A percentile compares a stretch with the other conserved stretches of the same genome.
Evolutionary conservation across 139 green algal genomes (phyloP).

Genomic region (Pleodorina starrii): DNA sequence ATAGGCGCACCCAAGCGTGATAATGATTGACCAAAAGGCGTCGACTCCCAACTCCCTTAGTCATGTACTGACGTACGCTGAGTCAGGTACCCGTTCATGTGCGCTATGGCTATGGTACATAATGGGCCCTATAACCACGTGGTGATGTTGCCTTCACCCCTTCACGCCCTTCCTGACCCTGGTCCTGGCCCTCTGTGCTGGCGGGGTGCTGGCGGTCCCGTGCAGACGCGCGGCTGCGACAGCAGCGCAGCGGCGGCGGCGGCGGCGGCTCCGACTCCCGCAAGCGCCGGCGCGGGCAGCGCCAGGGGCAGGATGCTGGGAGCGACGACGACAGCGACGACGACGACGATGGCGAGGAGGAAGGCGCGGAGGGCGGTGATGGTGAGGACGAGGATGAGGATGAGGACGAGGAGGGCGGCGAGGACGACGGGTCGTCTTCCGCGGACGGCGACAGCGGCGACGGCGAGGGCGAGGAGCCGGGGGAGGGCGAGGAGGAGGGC

Average conservation of each 20-base stretch:
- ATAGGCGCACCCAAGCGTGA: no score
- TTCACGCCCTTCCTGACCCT: no score
- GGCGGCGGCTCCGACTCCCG: background rate
- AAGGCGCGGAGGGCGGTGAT: slow-evolving; percentile 44
- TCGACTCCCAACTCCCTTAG: no score
- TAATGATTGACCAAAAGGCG: no score
- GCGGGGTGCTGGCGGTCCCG: no score
- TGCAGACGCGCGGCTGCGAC: slow-evolving; percentile 44
- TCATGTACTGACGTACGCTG: no score
- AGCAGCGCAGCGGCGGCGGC: background rate
- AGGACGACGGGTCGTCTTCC: slow-evolving; percentile 26
- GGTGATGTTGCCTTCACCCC: no score
- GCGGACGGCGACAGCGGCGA: slow-evolving; percentile 32
- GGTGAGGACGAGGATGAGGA: slow-evolving; percentile 49
- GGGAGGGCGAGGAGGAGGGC: slow-evolving; percentile 45
- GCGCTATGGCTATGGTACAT: no score
- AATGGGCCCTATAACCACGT: no score
- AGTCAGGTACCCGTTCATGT: no score
- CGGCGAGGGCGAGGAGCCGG: slow-evolving; percentile 42
- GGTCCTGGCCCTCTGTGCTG: no score
- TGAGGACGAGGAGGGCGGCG: slow-evolving; percentile 43
- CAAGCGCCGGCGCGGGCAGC: background rate
- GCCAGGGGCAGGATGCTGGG: background rate
- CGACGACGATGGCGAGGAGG: slow-evolving; percentile 28
- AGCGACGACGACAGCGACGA: slow-evolving; percentile 26